A percentile compares a stretch with the other conserved stretches of the same genome.
Conservation (phyloP, 2,329 filamentous ascomycete species). For the Cladophialophora exuberans region DNA sequence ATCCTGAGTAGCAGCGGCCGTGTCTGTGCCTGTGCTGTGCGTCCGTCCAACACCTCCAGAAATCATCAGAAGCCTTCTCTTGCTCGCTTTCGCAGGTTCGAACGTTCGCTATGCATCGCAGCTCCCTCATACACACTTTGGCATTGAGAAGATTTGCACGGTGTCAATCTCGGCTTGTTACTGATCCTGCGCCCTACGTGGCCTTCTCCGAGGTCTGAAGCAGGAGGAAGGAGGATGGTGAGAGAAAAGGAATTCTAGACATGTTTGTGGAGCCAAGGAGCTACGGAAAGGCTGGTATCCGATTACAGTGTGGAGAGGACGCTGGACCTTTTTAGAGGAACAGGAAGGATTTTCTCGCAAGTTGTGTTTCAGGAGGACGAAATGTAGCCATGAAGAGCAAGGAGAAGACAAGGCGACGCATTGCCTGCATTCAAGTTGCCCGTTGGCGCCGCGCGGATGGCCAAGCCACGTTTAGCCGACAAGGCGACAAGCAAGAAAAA, state of each 20-base stretch:
- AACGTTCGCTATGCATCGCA: too few relatives aligned
- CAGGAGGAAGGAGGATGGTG: background rate
- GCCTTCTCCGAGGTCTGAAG: too few relatives aligned
- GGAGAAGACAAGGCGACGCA: background rate
- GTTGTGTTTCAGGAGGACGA: constrained; percentile 21
- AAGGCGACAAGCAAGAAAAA: too few relatives aligned
- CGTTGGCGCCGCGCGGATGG: constrained; percentile 9
- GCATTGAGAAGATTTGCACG: too few relatives aligned
- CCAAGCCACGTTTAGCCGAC: constrained; percentile 12
- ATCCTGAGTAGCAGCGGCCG: too few relatives aligned
- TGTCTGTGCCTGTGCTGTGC: too few relatives aligned
- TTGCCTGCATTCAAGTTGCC: background rate
- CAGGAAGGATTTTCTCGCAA: constrained; percentile 16
- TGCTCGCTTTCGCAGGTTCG: too few relatives aligned
- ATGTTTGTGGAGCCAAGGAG: constrained; percentile 16
- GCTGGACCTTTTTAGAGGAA: constrained; percentile 4
- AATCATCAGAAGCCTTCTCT: too few relatives aligned
- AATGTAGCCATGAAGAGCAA: background rate
- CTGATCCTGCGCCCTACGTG: too few relatives aligned
- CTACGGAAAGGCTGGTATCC: constrained; percentile 18
- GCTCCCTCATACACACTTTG: too few relatives aligned
- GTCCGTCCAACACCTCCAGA: too few relatives aligned
- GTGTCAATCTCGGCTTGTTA: too few relatives aligned
- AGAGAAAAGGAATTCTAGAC: constrained; percentile 10
- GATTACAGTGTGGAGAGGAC: constrained; percentile 4